A percentile compares a stretch with the other conserved stretches of the same genome.
These are phyloP conservation scores for Strobilomyces dryophilus DNA, from an alignment of 768 basidiomycete genomes.

Conservation along the genomic window DNA sequence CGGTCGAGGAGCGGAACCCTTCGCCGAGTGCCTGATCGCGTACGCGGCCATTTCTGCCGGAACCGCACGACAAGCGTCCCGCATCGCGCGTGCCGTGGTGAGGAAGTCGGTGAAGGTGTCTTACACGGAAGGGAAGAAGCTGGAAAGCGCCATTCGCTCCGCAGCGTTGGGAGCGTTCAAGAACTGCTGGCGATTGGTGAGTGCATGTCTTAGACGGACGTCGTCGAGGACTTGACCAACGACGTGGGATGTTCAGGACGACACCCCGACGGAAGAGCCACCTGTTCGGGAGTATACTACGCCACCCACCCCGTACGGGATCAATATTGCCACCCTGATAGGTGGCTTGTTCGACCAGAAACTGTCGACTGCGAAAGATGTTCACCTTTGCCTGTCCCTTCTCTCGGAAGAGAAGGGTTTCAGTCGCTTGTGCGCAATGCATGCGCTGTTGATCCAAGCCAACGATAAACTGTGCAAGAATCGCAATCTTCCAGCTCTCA, in stretches of 20 bases:
- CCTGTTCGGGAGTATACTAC: not conserved
- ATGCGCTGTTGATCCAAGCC: slow-evolving; percentile 31
- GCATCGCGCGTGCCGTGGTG: slow-evolving; percentile 11
- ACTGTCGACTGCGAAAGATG: slow-evolving; percentile 24
- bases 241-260: slow-evolving; percentile 9
- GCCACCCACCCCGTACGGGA: slow-evolving; percentile 13
- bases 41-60: slow-evolving; percentile 13
- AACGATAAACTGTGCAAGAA: slow-evolving; percentile 31
- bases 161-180: slow-evolving; percentile 14
- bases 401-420: slow-evolving; percentile 19
- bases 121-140: slow-evolving; percentile 6
- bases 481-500: slow-evolving; percentile 16
- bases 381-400: slow-evolving; percentile 27
- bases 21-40: slow-evolving; percentile 13
- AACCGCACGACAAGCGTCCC: slow-evolving; percentile 13
- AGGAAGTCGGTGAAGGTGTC: slow-evolving; percentile 5
- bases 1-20: slow-evolving; percentile 11
- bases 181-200: slow-evolving; percentile 14
- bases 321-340: slow-evolving; percentile 31
- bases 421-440: slow-evolving; percentile 32
- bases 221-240: not conserved
- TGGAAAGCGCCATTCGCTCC: slow-evolving; percentile 13
- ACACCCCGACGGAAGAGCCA: slow-evolving; percentile 3
- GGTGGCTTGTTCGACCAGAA: slow-evolving; percentile 29
- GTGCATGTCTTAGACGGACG: not conserved